Evolutionary conservation across 176 grass and related monocot species (phyloP), one percentile per base, ranked within the genome.

Genomic region (Pontederia paniculata): DNA sequence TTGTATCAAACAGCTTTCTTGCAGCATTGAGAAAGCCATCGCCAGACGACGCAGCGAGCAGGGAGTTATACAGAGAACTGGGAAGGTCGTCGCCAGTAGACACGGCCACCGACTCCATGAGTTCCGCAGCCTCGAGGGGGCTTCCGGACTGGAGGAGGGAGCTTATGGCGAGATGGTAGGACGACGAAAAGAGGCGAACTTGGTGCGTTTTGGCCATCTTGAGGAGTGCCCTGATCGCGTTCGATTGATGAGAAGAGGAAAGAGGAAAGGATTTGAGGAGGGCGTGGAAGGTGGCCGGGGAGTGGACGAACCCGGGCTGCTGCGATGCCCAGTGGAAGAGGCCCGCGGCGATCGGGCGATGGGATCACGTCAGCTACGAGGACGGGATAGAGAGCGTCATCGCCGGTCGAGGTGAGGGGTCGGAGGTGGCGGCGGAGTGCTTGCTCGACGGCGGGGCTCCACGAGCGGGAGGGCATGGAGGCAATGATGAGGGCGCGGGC

Each of bases 1-100:
- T 89, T 89, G 72, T 77, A 25, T 63, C 79, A 67, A 89, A 80
- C 76, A 86, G 22, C 78, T 65, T 86, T 53, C 58, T 67, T 23
- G 85, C 90, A 17, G 70, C 52, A 0, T 8, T 42, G 52, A 83
- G 55, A 12, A 83, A 81, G 9, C 66, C 73, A 17, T 69, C 22
- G 11, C 76, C 69, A 8, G 80, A 54, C 0, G 79, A 60, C 2
- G 69, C 80, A 0, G 73, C 61, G n/a, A 88, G 80, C 9, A 88
- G 69, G 42, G 80, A 71, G 54, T 88, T 83, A 66, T 71, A 77
- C 51, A 88, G 65, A 8, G 72, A 54, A 4, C 60, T 16, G 8
- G 85, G 70, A 16, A 75, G 54, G 4, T 77, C 45, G 5, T 47
- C 12, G 2, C 61, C 52, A n/a, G 62, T 23, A 41, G 13, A 37